Evolutionary conservation across 768 basidiomycete species (phyloP).

Genomic region (Mycena polygramma): DNA sequence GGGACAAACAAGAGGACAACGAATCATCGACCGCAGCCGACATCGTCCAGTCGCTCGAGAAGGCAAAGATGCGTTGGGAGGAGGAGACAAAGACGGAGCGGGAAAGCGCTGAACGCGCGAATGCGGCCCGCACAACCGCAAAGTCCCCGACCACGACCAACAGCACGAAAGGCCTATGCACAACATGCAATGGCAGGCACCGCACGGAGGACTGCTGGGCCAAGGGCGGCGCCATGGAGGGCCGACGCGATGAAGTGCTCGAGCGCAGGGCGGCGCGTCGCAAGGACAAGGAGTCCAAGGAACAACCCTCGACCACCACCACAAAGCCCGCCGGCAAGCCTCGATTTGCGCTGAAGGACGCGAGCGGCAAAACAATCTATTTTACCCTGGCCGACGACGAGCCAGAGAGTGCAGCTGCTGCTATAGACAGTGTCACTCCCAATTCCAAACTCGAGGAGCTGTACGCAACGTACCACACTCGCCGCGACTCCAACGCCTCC

Average conservation of each 20-base stretch:
- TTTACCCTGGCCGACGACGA: slow-evolving; percentile 11
- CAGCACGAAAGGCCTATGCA: background rate
- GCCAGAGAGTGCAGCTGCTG: background rate
- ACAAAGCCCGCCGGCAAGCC: background rate
- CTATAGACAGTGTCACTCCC: background rate
- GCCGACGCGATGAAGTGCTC: slow-evolving; percentile 11
- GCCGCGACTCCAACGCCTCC: slow-evolving; percentile 7
- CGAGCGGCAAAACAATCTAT: slow-evolving; percentile 6
- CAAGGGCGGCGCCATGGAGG: slow-evolving; percentile 26
- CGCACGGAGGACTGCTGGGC: slow-evolving; percentile 14
- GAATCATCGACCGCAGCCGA: slow-evolving; percentile 7
- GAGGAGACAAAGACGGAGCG: slow-evolving; percentile 4
- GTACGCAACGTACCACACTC: slow-evolving; percentile 4
- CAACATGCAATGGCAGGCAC: background rate
- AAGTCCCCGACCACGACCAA: background rate
- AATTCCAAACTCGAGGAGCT: slow-evolving; percentile 3
- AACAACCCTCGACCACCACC: slow-evolving; percentile 1
- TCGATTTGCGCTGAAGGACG: slow-evolving; percentile 9
- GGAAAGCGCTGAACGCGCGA: slow-evolving; percentile 18
- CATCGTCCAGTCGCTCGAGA: background rate
- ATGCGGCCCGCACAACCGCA: background rate
- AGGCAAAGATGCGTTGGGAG: background rate
- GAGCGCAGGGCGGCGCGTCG: slow-evolving; percentile 1
- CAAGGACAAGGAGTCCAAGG: slow-evolving; percentile 5
- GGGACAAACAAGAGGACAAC: slow-evolving; percentile 25